Base-by-base conservation (phyloP, 139 green algal genomes). In the Spirogloea muscicola region DNA sequence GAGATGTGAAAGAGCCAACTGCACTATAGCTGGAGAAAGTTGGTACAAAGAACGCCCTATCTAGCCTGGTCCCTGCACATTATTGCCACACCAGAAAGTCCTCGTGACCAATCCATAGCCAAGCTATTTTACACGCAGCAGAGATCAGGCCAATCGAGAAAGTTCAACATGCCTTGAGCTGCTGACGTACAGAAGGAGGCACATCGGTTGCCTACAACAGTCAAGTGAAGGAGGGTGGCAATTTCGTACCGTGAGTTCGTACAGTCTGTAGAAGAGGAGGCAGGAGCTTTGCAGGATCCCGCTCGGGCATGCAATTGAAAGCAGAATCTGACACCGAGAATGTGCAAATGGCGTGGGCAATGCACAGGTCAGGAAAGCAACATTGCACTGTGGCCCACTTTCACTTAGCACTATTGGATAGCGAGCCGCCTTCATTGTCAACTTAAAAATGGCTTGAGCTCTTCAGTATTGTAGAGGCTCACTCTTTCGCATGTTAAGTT, bases 251-350 rank as follows among this genome's bases (percentile, higher is more conserved):
- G 83, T 62, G 52, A 63, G 79, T 13, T 21, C 57, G 70, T 84
- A 89, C 40, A 79, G 82, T 1, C 83, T 90, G 49, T 89, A 79
- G 42, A 29, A 98, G 84, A 25, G 81, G 80, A 0, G 76, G 49
- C 61, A 98, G 77, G 68, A 98, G 84, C 31, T 74, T 65, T 16
- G 70, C 60, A 0, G 93, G 94, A 46, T 96, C 87, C 0, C 93
- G 82, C 68, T 96, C 91, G 51, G 89, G 84, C 87, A 94, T 93
- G 84, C 91, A 96, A 84, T 97, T 94, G 90, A 98, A 98, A 98
- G 58, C 33, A 98, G 86, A 7, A 95, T 76, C 7, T 71, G 61
- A 44, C 34, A 10, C 65, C n/a, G n/a, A n/a, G n/a, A n/a, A n/a
- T n/a, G 21, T 3, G 10, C 38, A 46, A 13, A 55, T 55, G 46